Evolutionary conservation across 148 eudicot species (phyloP), one percentile per base, ranked within the genome.

Genomic region (Camellia granthamiana): DNA sequence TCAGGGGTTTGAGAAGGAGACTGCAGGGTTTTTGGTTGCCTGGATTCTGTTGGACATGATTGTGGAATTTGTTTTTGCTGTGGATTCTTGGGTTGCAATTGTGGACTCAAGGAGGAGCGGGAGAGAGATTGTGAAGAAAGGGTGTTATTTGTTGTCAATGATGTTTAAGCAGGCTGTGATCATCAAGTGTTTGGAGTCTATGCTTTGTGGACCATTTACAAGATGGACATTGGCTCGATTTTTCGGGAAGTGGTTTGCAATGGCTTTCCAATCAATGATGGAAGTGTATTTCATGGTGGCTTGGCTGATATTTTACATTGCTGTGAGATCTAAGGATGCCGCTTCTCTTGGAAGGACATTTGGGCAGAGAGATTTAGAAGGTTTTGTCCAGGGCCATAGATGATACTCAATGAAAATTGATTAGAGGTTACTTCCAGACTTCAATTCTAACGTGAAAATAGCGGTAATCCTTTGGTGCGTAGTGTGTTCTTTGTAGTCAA

Each of bases 251-350:
- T 74, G 88, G 12, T 68, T 74, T 83, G 91, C 91, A 38, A 64
- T 87, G 18, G 67, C 89, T 63, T 82, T 90, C 62, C 98, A 91
- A 85, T 90, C 95, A 3, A 65, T 88, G 69, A 83, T 92, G 74
- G 98, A 96, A 84, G 94, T 96, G 62, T 93, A 90, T 86, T 96
- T 93, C 78, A 92, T 91, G 93, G 95, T 96, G 75, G 92, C 89
- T 10, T 93, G 99, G 98, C 82, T 96, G 85, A 54, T 91, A 70
- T 88, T 83, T 83, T 95, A 93, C 91, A 83, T 93, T 66, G 87
- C 96, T 7, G 93, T 91, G 12, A 92, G 89, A 84, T 85, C 81
- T 30, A 91, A 85, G 78, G 95, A 87, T 78, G 94, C 95, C 81
- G 76, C 67, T 81, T 83, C 87, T 63, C 84, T 78, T 65, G 97